Evolutionary conservation across 768 basidiomycete genomes (phyloP).

Genomic region (Pleurotus sapidus): DNA sequence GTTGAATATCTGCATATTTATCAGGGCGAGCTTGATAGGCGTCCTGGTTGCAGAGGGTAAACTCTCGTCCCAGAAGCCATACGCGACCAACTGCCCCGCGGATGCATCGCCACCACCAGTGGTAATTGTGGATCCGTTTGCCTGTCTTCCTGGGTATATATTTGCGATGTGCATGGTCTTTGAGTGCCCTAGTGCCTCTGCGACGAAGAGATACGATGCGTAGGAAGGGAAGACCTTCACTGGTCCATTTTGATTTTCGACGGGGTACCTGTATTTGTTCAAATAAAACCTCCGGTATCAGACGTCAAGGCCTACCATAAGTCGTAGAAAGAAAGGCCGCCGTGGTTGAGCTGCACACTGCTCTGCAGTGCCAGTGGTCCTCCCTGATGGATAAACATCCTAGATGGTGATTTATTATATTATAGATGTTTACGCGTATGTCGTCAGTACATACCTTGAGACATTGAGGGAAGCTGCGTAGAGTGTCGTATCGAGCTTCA

Average conservation of each 20-base stretch:
- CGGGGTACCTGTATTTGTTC: slow-evolving; percentile 36
- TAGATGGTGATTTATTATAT: slow-evolving; percentile 12
- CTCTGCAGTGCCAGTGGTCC: slow-evolving; percentile 51
- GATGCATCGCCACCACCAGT: slow-evolving; percentile 45
- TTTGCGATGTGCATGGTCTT: slow-evolving; percentile 42
- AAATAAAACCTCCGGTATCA: not conserved
- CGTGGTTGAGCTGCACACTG: slow-evolving; percentile 46
- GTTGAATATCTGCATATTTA: slow-evolving; percentile 52
- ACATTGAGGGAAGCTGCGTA: slow-evolving; percentile 50
- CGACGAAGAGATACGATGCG: slow-evolving; percentile 47
- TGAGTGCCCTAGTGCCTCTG: slow-evolving; percentile 44
- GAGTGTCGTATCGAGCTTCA: slow-evolving; percentile 40
- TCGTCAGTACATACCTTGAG: slow-evolving; percentile 31
- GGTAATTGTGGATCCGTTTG: slow-evolving; percentile 50
- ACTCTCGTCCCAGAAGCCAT: slow-evolving; percentile 46
- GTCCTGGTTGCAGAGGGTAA: slow-evolving; percentile 22
- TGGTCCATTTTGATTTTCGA: slow-evolving; percentile 44
- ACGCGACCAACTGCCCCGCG: slow-evolving; percentile 46
- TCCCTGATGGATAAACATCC: slow-evolving; percentile 54
- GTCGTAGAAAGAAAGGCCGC: slow-evolving; percentile 42
- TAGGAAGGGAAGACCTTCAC: slow-evolving; percentile 53
- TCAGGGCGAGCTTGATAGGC: slow-evolving; percentile 43
- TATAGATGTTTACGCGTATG: not conserved
- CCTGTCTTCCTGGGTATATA: slow-evolving; percentile 48
- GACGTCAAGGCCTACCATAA: slow-evolving; percentile 32